phyloP scores from a whole-genome alignment of 345 rosid genomes.

The Bruguiera sexangula region DNA sequence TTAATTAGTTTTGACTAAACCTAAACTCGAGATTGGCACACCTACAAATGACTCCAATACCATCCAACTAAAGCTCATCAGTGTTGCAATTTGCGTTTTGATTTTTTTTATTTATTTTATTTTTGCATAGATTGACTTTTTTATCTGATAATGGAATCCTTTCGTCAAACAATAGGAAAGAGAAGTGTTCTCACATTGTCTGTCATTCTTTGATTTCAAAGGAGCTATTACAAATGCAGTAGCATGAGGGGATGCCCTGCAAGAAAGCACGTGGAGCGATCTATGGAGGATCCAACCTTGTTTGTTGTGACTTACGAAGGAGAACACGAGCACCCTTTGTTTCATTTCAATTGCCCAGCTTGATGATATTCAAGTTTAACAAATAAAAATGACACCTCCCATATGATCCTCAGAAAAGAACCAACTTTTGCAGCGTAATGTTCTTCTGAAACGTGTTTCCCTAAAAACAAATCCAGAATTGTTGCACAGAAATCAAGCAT shows the following conservation, averaged over 20 bases:
- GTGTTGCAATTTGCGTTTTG: no score
- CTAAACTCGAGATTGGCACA: no score
- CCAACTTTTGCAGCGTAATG: no score
- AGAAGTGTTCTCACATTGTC: neutral
- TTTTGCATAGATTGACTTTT: no score
- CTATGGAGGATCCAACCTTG: conserved; percentile 36
- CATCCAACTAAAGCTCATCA: no score
- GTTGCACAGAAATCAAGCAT: no score
- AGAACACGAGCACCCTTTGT: conserved; percentile 30
- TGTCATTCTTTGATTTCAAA: neutral
- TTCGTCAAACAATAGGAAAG: neutral
- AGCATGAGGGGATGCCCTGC: conserved; percentile 38
- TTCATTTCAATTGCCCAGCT: conserved; percentile 8
- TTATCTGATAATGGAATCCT: neutral
- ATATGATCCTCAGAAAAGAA: no score
- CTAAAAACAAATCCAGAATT: no score
- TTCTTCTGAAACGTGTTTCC: no score
- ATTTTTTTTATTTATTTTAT: no score
- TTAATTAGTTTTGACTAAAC: no score
- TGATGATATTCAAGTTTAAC: neutral
- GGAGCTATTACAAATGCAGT: conserved; percentile 43
- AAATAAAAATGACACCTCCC: neutral
- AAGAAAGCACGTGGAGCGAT: conserved; percentile 39
- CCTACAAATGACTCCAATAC: no score
- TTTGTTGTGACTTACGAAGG: conserved; percentile 40